Base-by-base conservation (phyloP, 208 protist genomes). In the Kentomonas sorsogonicus region DNA sequence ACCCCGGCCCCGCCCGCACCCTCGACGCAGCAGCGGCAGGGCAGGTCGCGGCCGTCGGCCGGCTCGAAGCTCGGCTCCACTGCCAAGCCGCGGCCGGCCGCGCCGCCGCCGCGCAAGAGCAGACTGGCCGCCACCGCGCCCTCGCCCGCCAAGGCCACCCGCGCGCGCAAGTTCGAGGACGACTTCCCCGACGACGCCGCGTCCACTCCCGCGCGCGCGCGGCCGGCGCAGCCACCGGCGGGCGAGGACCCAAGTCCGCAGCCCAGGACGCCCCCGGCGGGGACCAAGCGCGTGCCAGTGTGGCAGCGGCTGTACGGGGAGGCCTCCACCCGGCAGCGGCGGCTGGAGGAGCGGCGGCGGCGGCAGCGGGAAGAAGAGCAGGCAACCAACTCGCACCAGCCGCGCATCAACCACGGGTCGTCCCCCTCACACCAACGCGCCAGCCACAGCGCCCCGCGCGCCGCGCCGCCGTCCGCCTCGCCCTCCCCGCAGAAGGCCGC, bases 291-390 rank as follows among this genome's bases (percentile, higher is more conserved):
- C 38, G 47, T 54, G 53, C 64, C 74, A 3, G 61, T 75, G 26
- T 80, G 74, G 74, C 64, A 70, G 55, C 74, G 69, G 2, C 60
- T 76, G 29, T 80, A 80, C 48, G 44, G 44, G 41, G 51, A 76
- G 23, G 63, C 64, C 18, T 58, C 68, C 11, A 47, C 34, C n/a
- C n/a, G n/a, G 34, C 68, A 73, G 62, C 50, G 65, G 47, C 36
- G 63, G 40, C 57, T 53, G 41, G 50, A 55, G 15, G 53, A 66
- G 46, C 56, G 50, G 22, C 54, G 48, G 7, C 61, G 52, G 2
- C 58, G 70, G 59, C 53, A 60, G 57, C 43, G 29, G 9, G 48
- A 44, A 34, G 30, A 62, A 11, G 41, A 70, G 44, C 30, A 53
- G 29, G 48, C 56, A 39, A 56, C 36, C 26, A 31, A 30, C 46